These are phyloP conservation scores for Cordyceps pruinosa DNA, from an alignment of 2,329 filamentous ascomycete species.

Conservation along the genomic window DNA sequence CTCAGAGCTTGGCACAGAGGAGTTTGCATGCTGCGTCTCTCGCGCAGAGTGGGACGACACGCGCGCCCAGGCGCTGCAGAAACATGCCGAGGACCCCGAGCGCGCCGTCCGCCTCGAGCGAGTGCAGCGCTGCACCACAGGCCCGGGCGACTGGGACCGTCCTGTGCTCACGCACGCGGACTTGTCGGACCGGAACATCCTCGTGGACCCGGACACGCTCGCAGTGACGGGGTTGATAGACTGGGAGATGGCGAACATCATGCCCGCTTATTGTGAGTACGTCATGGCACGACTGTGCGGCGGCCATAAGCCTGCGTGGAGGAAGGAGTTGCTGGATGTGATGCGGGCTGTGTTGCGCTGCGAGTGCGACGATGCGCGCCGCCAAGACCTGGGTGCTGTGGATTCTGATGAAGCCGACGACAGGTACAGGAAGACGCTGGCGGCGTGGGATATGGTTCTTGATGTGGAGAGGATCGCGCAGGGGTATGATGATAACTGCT, in stretches of 20 bases:
- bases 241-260: not conserved
- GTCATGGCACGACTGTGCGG: not conserved
- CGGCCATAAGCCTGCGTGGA: constrained; percentile 1
- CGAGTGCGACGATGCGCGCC: not conserved
- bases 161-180: not conserved
- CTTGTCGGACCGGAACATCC: constrained; percentile 1
- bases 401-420: not conserved
- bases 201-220: not conserved
- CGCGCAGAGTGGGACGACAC: not conserved
- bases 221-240: not conserved
- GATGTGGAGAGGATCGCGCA: not conserved
- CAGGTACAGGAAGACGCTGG: not conserved
- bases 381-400: not conserved
- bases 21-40: not conserved
- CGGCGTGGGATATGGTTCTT: not conserved
- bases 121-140: not conserved
- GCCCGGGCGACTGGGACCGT: not conserved
- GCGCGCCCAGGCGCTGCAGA: not conserved
- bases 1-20: not conserved
- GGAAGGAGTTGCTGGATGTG: not conserved
- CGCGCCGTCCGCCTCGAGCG: not conserved
- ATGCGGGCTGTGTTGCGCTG: not conserved
- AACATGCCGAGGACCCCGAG: not conserved
- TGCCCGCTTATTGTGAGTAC: constrained; percentile 6
- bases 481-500: not conserved